Conservation (phyloP, 306 rosid genomes). For the Cucumis cinereus region DNA sequence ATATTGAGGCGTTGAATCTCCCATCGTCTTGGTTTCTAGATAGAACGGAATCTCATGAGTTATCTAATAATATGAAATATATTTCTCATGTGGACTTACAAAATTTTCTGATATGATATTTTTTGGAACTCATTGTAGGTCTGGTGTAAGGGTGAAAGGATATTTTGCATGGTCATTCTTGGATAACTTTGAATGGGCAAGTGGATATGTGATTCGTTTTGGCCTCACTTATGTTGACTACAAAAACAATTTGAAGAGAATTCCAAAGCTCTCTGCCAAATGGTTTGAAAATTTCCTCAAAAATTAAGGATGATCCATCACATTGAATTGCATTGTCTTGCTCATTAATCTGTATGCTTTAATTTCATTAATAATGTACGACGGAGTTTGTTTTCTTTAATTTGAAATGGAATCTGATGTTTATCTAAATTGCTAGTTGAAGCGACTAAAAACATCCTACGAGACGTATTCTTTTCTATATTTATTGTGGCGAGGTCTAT, state of each 20-base stretch:
- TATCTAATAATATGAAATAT: too few relatives aligned
- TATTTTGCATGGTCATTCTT: slow-evolving; percentile 50
- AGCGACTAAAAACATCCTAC: background rate
- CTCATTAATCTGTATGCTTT: background rate
- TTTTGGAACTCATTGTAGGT: background rate
- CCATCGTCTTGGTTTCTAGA: too few relatives aligned
- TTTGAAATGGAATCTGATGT: too few relatives aligned
- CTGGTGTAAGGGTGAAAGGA: slow-evolving; percentile 45
- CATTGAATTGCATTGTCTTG: background rate
- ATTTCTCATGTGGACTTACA: too few relatives aligned
- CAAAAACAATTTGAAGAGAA: slow-evolving; percentile 17
- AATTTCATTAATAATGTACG: background rate
- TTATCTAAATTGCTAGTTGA: background rate
- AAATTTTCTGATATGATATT: too few relatives aligned
- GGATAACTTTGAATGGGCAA: slow-evolving; percentile 50
- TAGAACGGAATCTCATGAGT: too few relatives aligned
- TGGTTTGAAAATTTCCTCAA: slow-evolving; percentile 51
- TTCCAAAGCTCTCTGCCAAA: slow-evolving; percentile 43
- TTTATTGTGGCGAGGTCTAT: background rate
- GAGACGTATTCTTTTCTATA: background rate
- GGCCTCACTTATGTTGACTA: slow-evolving; percentile 39
- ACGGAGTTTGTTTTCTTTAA: background rate
- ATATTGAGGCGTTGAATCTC: too few relatives aligned
- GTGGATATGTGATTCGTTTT: slow-evolving; percentile 28
- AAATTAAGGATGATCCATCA: background rate